Percentiles rank a stretch among this genome's conserved stretches.
Conservation (phyloP, 73 alveolate species). For the Diophrys sp. region DNA sequence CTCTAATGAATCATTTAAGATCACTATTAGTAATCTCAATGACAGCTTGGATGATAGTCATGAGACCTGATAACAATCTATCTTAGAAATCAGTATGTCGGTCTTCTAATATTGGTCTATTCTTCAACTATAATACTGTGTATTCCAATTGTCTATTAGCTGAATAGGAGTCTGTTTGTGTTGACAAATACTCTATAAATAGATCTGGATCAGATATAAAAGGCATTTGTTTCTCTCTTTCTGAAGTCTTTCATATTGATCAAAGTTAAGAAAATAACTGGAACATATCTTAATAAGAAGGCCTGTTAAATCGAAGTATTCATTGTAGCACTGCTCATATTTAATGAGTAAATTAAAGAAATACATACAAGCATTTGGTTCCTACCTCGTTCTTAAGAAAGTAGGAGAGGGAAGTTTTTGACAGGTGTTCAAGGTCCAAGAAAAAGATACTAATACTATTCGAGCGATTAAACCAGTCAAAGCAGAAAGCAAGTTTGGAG, state of each 20-base stretch:
- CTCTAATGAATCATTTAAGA: conserved; percentile 31
- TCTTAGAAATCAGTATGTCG: conserved; percentile 42
- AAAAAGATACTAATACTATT: background rate
- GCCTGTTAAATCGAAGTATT: conserved; percentile 35
- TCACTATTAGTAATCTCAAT: conserved; percentile 37
- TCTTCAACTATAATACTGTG: conserved; percentile 30
- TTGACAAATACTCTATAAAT: background rate
- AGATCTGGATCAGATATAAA: background rate
- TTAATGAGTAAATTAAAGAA: background rate
- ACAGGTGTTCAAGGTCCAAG: background rate
- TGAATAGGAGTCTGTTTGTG: conserved; percentile 11
- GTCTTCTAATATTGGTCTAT: conserved; percentile 53
- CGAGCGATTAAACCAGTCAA: background rate
- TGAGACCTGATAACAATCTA: conserved; percentile 59
- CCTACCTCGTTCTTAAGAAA: background rate
- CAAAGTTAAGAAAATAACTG: background rate
- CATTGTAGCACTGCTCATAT: conserved; percentile 33
- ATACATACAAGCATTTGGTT: background rate
- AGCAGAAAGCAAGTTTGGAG: background rate
- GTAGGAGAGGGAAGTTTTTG: background rate
- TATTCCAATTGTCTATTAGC: conserved; percentile 30
- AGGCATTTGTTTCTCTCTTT: background rate
- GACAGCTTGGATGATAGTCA: conserved; percentile 36
- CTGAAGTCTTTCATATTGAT: conserved; percentile 15
- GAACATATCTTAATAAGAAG: conserved; percentile 24